These are phyloP conservation scores for Dictyostelium firmibasis DNA, from an alignment of 78 protist species.

Conservation along the genomic window DNA sequence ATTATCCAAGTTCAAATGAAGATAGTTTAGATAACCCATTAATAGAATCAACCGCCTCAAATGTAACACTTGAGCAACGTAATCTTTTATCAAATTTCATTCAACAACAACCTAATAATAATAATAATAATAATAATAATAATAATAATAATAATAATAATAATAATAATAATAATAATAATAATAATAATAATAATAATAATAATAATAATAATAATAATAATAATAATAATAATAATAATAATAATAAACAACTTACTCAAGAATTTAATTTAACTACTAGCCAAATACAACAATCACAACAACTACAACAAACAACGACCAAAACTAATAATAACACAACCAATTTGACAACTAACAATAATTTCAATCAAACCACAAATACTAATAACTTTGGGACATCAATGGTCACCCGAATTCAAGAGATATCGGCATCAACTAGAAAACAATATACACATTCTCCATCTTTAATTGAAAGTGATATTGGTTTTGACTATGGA, in stretches of 20 bases:
- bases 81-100: slow-evolving; percentile 6
- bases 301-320: too few species aligned
- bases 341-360: neutral
- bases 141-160: neutral
- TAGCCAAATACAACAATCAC: neutral
- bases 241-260: neutral
- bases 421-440: neutral
- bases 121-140: neutral
- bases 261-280: neutral
- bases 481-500: slow-evolving; percentile 39
- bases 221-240: neutral
- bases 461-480: slow-evolving; percentile 61
- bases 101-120: neutral
- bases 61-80: neutral
- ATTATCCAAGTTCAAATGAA: slow-evolving; percentile 6
- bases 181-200: neutral
- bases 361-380: neutral
- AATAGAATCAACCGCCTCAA: neutral
- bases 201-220: neutral
- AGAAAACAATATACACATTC: slow-evolving; percentile 50
- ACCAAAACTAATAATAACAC: neutral
- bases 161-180: neutral
- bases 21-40: neutral
- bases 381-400: neutral
- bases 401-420: slow-evolving; percentile 47